Conservation (phyloP, 306 rosid genomes). For the Vigna hirtella region DNA sequence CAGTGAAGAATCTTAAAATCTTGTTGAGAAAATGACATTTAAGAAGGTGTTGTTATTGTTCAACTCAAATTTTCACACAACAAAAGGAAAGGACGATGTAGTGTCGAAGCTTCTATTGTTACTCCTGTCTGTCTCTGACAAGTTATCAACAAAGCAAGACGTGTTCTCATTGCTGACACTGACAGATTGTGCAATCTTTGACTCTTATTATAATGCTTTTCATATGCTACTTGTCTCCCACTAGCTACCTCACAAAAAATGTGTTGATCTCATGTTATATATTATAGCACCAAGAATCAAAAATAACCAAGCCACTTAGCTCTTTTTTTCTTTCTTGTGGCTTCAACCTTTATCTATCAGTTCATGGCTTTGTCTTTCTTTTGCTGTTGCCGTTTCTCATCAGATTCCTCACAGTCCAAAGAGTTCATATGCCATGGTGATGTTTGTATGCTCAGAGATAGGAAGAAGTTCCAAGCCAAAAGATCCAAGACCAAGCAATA, state of each 20-base stretch:
- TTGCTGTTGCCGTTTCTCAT: slow-evolving; percentile 57
- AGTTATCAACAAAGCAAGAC: slow-evolving; percentile 26
- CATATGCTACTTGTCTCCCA: slow-evolving; percentile 28
- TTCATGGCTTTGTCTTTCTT: slow-evolving; percentile 60
- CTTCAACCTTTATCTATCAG: background rate
- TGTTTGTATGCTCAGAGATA: slow-evolving; percentile 58
- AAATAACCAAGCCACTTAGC: background rate
- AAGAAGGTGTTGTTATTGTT: no score
- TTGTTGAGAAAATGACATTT: no score
- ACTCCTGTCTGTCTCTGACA: slow-evolving; percentile 6
- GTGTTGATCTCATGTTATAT: background rate
- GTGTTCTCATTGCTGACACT: slow-evolving; percentile 22
- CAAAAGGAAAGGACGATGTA: no score
- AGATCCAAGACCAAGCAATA: slow-evolving; percentile 41
- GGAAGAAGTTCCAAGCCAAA: slow-evolving; percentile 35
- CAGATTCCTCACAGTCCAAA: slow-evolving; percentile 51
- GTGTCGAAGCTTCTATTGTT: no score
- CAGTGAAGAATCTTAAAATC: no score
- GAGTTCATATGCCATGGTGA: slow-evolving; percentile 62
- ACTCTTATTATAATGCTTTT: slow-evolving; percentile 13
- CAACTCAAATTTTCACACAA: no score
- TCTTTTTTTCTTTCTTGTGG: background rate
- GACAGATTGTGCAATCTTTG: slow-evolving; percentile 31
- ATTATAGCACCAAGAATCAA: background rate
- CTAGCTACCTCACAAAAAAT: background rate